Evolutionary conservation across 116 monocot species (phyloP).

Genomic region (Phalaenopsis hybrid): DNA sequence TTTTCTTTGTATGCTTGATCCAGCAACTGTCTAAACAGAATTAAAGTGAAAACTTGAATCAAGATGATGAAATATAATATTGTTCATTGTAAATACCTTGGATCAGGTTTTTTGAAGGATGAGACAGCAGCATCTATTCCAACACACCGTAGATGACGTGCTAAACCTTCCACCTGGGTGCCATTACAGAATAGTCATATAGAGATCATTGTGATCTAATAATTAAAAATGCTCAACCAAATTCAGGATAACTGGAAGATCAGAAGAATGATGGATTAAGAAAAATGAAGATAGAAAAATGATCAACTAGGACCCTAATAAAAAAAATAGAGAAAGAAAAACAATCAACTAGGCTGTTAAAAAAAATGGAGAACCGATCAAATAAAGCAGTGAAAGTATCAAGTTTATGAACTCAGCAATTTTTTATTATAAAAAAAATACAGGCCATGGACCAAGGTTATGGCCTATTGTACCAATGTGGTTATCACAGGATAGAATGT

Average conservation of each 20-base stretch:
- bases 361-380: background rate
- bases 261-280: background rate
- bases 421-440: background rate
- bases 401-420: background rate
- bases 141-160: constrained; percentile 87
- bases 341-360: no score
- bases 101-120: constrained; percentile 67
- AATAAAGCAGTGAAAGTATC: background rate
- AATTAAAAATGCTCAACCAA: background rate
- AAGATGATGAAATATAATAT: background rate
- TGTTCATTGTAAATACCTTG: constrained; percentile 41
- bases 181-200: background rate
- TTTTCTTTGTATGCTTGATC: constrained; percentile 89
- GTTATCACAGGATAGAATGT: background rate
- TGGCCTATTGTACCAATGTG: background rate
- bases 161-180: constrained; percentile 83
- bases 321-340: background rate
- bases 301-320: background rate
- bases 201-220: background rate
- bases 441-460: background rate
- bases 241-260: background rate
- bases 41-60: background rate
- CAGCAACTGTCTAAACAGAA: constrained; percentile 55
- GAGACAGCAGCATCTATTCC: constrained; percentile 93
- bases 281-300: background rate